These are phyloP conservation scores for Beauveria asiatica DNA, from an alignment of 2,329 filamentous ascomycete genomes.

Conservation along the genomic window DNA sequence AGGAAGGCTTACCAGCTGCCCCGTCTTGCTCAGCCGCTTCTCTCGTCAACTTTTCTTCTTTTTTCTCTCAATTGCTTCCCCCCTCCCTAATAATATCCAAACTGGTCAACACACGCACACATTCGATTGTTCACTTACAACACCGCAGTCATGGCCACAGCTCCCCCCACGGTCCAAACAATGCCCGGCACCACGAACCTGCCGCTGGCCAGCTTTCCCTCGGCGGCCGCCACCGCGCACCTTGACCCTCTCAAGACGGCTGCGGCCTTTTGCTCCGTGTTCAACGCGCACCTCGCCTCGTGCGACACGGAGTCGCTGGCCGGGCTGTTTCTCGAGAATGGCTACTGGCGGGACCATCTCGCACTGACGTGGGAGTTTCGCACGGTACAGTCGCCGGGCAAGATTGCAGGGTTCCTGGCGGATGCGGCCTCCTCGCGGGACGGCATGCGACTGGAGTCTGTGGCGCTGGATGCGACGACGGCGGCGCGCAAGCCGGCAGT, in stretches of 20 bases:
- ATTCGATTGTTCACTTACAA: not conserved
- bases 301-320: slow-evolving; percentile 15
- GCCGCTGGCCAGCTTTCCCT: slow-evolving; percentile 4
- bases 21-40: not conserved
- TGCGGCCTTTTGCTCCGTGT: not conserved
- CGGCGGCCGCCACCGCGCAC: not conserved
- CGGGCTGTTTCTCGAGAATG: slow-evolving; percentile 26
- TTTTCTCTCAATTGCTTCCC: not conserved
- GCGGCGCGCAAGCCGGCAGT: not conserved
- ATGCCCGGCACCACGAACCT: slow-evolving; percentile 9
- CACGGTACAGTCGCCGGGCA: slow-evolving; percentile 26
- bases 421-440: slow-evolving; percentile 1
- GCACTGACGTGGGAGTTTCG: slow-evolving; percentile 43
- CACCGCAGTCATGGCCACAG: not conserved
- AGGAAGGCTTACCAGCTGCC: not conserved
- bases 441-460: slow-evolving; percentile 2
- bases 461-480: not conserved
- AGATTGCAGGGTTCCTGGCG: slow-evolving; percentile 7
- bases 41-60: no score
- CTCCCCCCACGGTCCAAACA: slow-evolving; percentile 7
- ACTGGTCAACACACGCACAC: no score
- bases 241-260: slow-evolving; percentile 1
- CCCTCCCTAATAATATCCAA: not conserved
- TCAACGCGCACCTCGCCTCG: slow-evolving; percentile 8
- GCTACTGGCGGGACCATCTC: slow-evolving; percentile 48